These are phyloP conservation scores for Acacia acuminata DNA, from an alignment of 306 rosid species.

Conservation along the genomic window DNA sequence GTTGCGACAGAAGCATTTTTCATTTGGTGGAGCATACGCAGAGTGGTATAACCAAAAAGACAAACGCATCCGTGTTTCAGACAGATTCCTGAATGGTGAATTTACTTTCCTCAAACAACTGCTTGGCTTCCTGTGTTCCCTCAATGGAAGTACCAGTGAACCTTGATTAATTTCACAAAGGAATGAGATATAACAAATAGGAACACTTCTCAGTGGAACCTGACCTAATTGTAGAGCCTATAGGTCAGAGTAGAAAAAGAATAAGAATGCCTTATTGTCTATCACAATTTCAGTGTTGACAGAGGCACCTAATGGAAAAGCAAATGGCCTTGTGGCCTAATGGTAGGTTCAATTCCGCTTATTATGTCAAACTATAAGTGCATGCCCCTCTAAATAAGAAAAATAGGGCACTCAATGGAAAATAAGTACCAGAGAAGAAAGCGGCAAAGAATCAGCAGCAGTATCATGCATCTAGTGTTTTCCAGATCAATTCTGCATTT, in stretches of 20 bases:
- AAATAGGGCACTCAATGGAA: not conserved
- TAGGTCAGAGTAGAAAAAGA: not conserved
- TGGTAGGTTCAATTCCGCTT: too few species aligned
- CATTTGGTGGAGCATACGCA: not conserved
- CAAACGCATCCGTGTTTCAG: not conserved
- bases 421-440: not conserved
- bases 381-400: too few species aligned
- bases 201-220: not conserved
- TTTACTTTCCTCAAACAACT: not conserved
- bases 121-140: not conserved
- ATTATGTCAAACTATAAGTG: too few species aligned
- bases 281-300: slow-evolving; percentile 13
- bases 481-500: not conserved
- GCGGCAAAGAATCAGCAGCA: not conserved
- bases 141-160: not conserved
- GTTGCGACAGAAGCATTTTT: not conserved
- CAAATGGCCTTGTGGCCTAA: not conserved
- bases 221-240: not conserved
- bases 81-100: not conserved
- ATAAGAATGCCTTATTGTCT: not conserved
- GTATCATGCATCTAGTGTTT: not conserved
- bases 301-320: slow-evolving; percentile 1
- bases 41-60: not conserved
- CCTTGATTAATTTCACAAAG: not conserved
- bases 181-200: not conserved